Base-by-base conservation (phyloP, 441 rosid species). In the Gossypium schwendimanii region DNA sequence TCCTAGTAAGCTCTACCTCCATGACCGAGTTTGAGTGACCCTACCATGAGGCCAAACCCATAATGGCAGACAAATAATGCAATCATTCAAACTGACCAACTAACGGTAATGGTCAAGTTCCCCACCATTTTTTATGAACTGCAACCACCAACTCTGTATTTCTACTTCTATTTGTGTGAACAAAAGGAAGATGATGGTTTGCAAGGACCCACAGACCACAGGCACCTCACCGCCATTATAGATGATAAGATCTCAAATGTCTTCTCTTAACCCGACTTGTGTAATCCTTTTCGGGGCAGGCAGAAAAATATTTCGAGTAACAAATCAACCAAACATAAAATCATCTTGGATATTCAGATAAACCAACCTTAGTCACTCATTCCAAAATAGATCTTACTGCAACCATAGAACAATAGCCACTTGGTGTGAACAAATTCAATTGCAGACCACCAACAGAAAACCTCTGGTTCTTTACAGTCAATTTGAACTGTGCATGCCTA, bases 61-160 rank as follows among this genome's bases (percentile, higher is more conserved):
- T 73, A 80, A 83, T 82, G 87, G 89, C 90, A 83, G 92, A 86
- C 90, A 86, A 74, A 70, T 39, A 64, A 66, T 65, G 77, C 82
- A 82, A 81, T 86, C 77, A 85, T 83, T 82, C 70, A 74, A 76
- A 76, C 80, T 64, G 10, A 73, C 87, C 86, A 75, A 71, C 53
- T 60, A 70, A 3, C 17, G 52, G 76, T 63, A 70, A 81, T 70
- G 69, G 69, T 58, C 52, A 63, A 73, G 76, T 70, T 82, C 87
- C 86, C 85, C 80, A 83, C 86, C 85, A 81, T 79, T 71, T 83
- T 64, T 28, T 15, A 49, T 17, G 47, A 84, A 83, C 82, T 73
- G 64, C 73, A 73, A 64, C 86, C 90, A 85, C 87, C 72, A 65
- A 73, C 78, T 71, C 65, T 33, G 73, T 78, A 79, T 77, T 63